Evolutionary conservation across 805 yeast genomes (phyloP).

Genomic region (Saccharomycopsis synnaedendra): DNA sequence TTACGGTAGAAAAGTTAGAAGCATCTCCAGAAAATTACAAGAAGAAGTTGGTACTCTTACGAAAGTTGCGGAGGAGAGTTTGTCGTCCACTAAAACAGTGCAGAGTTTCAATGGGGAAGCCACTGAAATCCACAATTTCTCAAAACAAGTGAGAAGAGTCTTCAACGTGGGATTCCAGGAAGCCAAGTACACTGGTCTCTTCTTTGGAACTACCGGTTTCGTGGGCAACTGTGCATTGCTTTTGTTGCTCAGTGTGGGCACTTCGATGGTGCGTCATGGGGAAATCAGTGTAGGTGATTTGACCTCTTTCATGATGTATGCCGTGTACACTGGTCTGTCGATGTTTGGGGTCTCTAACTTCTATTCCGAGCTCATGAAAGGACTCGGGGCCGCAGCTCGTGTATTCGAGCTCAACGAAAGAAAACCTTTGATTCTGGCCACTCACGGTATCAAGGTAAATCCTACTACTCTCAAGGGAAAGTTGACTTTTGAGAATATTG

Average conservation of each 20-base stretch:
- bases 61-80: slow-evolving; percentile 84
- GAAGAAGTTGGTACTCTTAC: slow-evolving; percentile 78
- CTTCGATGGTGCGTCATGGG: slow-evolving; percentile 69
- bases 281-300: slow-evolving; percentile 77
- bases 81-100: slow-evolving; percentile 75
- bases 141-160: slow-evolving; percentile 54
- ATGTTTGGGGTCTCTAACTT: slow-evolving; percentile 85
- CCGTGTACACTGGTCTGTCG: slow-evolving; percentile 88
- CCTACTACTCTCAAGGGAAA: slow-evolving; percentile 33
- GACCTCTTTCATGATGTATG: slow-evolving; percentile 90
- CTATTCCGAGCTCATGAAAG: slow-evolving; percentile 92
- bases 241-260: slow-evolving; percentile 71
- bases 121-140: slow-evolving; percentile 64
- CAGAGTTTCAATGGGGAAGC: slow-evolving; percentile 85
- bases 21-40: slow-evolving; percentile 66
- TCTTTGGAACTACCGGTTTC: slow-evolving; percentile 70
- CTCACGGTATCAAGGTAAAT: slow-evolving; percentile 40
- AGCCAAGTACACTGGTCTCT: slow-evolving; percentile 66
- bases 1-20: slow-evolving; percentile 72
- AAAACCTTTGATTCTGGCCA: slow-evolving; percentile 58
- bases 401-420: slow-evolving; percentile 79
- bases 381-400: slow-evolving; percentile 90
- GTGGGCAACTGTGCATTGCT: slow-evolving; percentile 74
- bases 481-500: slow-evolving; percentile 51
- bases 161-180: slow-evolving; percentile 66